Evolutionary conservation across 1,139 yeast genomes (phyloP).

Genomic region (Hyphopichia pseudoburtonii): DNA sequence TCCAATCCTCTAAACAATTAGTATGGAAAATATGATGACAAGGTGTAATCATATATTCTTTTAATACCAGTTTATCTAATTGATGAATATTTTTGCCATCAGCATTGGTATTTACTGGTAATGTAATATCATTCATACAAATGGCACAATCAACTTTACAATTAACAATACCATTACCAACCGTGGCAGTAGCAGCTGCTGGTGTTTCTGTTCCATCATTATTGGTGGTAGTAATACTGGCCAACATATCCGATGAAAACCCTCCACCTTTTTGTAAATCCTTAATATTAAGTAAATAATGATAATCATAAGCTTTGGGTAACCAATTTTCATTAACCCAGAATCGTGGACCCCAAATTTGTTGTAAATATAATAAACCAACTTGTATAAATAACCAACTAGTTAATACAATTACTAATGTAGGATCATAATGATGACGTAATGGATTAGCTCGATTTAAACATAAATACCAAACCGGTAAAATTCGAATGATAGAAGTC

Average conservation of each 20-base stretch:
- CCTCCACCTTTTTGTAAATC: conserved; percentile 61
- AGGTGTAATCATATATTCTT: conserved; percentile 84
- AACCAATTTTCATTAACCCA: conserved; percentile 73
- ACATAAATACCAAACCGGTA: conserved; percentile 67
- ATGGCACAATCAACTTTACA: conserved; percentile 73
- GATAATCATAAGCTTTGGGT: conserved; percentile 82
- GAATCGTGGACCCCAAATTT: conserved; percentile 73
- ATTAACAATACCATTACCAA: conserved; percentile 19
- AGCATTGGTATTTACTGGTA: conserved; percentile 46
- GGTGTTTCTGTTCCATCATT: conserved; percentile 10
- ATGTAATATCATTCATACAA: conserved; percentile 75
- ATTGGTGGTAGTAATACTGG: conserved; percentile 16
- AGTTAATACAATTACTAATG: conserved; percentile 42
- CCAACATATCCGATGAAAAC: conserved; percentile 37
- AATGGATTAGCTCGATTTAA: conserved; percentile 46
- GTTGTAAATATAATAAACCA: conserved; percentile 57
- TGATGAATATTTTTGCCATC: conserved; percentile 13
- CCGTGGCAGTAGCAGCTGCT: conserved; percentile 20
- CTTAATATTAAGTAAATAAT: conserved; percentile 56
- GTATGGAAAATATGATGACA: conserved; percentile 89
- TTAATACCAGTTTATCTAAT: conserved; percentile 24
- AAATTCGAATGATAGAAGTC: conserved; percentile 58
- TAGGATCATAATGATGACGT: conserved; percentile 56
- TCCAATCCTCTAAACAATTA: conserved; percentile 87
- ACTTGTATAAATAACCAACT: conserved; percentile 62